These are phyloP conservation scores for Aspergillus sp. DNA, from an alignment of 2,329 filamentous ascomycete species.

Conservation along the genomic window DNA sequence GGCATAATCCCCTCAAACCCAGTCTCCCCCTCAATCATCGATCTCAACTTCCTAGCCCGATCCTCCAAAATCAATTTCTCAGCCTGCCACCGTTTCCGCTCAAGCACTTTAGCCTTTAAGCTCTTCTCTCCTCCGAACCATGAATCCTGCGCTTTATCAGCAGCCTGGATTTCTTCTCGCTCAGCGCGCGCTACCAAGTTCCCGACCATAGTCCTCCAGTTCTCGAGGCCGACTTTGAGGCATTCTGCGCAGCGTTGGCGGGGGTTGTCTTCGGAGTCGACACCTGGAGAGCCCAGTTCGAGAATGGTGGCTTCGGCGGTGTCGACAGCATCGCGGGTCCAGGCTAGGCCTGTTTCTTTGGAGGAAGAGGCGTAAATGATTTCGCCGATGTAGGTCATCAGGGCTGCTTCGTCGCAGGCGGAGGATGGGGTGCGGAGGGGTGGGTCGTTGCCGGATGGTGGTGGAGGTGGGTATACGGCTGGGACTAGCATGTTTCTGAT, in stretches of 20 bases:
- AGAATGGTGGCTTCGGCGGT: constrained; percentile 61
- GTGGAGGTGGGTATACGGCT: constrained; percentile 61
- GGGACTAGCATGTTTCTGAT: constrained; percentile 46
- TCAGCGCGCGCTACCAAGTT: constrained; percentile 47
- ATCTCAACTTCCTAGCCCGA: constrained; percentile 23
- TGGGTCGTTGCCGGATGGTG: constrained; percentile 61
- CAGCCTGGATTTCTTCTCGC: constrained; percentile 28
- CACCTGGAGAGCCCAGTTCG: constrained; percentile 18
- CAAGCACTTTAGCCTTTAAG: constrained; percentile 20
- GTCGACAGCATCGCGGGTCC: constrained; percentile 84
- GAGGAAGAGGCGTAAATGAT: constrained; percentile 71
- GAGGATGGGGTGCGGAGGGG: constrained; percentile 59
- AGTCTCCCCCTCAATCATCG: constrained; percentile 26
- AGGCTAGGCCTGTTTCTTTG: constrained; percentile 67
- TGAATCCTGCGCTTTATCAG: constrained; percentile 24
- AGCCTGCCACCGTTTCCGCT: constrained; percentile 35
- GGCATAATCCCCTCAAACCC: constrained; percentile 22
- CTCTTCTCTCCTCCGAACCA: constrained; percentile 29
- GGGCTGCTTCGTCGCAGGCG: constrained; percentile 74
- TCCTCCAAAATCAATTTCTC: constrained; percentile 34
- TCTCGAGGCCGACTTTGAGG: constrained; percentile 65
- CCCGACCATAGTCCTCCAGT: constrained; percentile 77
- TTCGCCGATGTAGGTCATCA: constrained; percentile 89
- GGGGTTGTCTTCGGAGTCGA: constrained; percentile 30
- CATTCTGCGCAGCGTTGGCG: constrained; percentile 67